Evolutionary conservation across 768 basidiomycete genomes (phyloP), one percentile per base, ranked within the genome.

Genomic region (Polyporus arcularius): DNA sequence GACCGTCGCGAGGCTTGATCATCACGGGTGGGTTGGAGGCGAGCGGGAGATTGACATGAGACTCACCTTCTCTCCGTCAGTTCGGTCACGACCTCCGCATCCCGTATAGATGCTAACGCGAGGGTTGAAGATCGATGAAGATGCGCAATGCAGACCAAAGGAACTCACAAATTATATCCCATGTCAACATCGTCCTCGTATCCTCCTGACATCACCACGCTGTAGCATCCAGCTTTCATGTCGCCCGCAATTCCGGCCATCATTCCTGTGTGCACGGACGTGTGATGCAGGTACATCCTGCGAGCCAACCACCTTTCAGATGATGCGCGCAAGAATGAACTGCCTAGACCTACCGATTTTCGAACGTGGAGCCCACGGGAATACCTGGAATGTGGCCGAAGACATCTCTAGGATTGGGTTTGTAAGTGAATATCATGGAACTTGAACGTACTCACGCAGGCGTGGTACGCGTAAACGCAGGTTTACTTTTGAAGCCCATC

Each of bases 161-260:
- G 42, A 43, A 58, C 62, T 55, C 60, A 69, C 68, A 69, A 67
- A 18, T 10, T 47, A 28, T 67, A 53, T 0, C 68, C 68, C 1
- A 62, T 26, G 42, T 69, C 68, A 12, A 46, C 57, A 52, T 69
- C 68, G 41, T 69, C 66, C 21, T 67, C 66, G 51, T 69, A 69
- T 12, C 62, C 64, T 4, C 62, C 66, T 2, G 64, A 64, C 52
- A 69, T 48, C 14, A 65, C 66, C 15, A 69, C 61, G 38, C 64
- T 65, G 26, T 53, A 64, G 12, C 64, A 65, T 3, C 68, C 68
- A 10, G 57, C 40, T 6, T 58, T 30, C 42, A 62, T 58, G 43
- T 35, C 50, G 4, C 68, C 68, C 18, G 46, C 50, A 4, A 69
- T 69, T 2, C 68, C 68, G 2, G 64, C 62, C 15, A 65, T n/a